Evolutionary conservation across 306 rosid genomes (phyloP).

Genomic region (Abrus pulchellus): DNA sequence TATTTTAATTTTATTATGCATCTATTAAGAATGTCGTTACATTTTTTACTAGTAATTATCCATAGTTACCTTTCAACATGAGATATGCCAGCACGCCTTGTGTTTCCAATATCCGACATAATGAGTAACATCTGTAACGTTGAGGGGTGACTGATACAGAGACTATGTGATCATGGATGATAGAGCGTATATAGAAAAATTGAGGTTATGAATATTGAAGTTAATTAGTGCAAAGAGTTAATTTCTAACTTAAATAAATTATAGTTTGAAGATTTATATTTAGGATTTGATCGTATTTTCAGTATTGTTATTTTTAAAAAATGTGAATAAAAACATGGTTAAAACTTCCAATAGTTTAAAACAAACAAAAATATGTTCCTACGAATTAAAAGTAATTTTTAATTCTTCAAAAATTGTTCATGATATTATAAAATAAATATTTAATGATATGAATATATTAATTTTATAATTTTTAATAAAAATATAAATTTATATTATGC

Average conservation of each 20-base stretch:
- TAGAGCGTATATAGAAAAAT: background rate
- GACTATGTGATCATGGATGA: background rate
- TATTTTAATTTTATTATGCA: too few species aligned
- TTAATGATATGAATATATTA: too few species aligned
- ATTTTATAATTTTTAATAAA: too few species aligned
- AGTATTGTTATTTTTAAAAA: background rate
- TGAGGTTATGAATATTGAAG: background rate
- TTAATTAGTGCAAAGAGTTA: background rate
- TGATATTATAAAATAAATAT: too few species aligned
- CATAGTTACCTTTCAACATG: background rate
- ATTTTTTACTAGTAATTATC: background rate
- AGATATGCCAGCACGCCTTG: slow-evolving; percentile 28
- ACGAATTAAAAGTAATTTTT: too few species aligned
- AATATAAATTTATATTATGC: too few species aligned
- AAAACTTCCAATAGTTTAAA: background rate
- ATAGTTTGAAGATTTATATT: background rate
- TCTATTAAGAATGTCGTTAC: too few species aligned
- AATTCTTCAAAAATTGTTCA: too few species aligned
- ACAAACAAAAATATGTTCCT: background rate
- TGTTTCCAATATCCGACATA: slow-evolving; percentile 16
- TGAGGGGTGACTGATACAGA: slow-evolving; percentile 4
- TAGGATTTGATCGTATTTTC: background rate
- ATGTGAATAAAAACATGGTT: background rate
- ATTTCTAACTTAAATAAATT: background rate
- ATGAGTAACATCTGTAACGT: background rate